phyloP scores from a whole-genome alignment of 2,329 filamentous ascomycete species.

The Dothideomycetes sp. region DNA sequence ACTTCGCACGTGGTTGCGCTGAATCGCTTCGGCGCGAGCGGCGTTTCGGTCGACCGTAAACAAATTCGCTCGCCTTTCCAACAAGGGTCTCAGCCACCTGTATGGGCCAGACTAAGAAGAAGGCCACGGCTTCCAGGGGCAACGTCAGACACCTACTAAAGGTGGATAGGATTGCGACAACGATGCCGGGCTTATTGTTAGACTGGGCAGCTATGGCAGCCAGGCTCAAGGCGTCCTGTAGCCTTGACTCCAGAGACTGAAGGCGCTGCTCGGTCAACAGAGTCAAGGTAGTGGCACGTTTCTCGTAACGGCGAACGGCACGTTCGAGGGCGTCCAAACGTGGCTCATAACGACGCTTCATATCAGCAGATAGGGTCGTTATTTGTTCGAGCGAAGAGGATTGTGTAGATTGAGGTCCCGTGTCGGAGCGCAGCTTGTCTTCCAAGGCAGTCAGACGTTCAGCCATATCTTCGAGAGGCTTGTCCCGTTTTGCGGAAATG shows the following conservation, averaged over 20 bases:
- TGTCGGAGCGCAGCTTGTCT: no score
- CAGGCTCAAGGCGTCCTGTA: conserved; percentile 71
- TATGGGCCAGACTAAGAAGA: conserved; percentile 5
- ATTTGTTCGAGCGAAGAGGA: conserved; percentile 22
- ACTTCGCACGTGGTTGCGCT: not conserved
- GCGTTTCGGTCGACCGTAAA: conserved; percentile 3
- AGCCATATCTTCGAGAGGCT: conserved; percentile 13
- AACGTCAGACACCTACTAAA: conserved; percentile 7
- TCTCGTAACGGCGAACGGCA: conserved; percentile 84
- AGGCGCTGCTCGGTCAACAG: conserved; percentile 68
- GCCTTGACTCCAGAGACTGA: conserved; percentile 55
- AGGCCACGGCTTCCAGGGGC: conserved; percentile 2
- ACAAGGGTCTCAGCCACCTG: conserved; percentile 4
- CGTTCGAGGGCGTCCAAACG: conserved; percentile 83
- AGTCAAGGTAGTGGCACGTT: conserved; percentile 65
- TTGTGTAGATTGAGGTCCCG: no score
- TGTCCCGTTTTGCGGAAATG: conserved; percentile 2
- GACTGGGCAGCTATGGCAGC: conserved; percentile 58
- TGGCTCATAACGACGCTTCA: conserved; percentile 59
- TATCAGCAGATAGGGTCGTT: conserved; percentile 30
- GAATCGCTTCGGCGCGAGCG: not conserved
- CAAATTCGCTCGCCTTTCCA: conserved; percentile 3
- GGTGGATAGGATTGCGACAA: conserved; percentile 12
- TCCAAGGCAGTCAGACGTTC: conserved; percentile 21
- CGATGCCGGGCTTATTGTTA: conserved; percentile 16